A percentile compares a stretch with the other conserved stretches of the same genome.
Conservation (phyloP, 495 filamentous ascomycete genomes). For the Neurospora sp. region DNA sequence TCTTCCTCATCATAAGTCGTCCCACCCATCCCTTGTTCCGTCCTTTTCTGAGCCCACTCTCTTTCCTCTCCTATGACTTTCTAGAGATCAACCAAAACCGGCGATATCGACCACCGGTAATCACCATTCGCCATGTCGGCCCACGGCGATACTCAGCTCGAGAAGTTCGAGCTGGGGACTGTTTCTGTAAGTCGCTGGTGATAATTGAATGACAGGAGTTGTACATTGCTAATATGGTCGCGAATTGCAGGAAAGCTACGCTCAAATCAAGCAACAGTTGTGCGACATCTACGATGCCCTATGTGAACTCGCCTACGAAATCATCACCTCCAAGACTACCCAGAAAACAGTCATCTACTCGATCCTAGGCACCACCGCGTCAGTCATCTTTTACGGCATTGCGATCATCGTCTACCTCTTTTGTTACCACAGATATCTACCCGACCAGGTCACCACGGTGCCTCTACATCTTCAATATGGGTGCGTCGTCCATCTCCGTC, state of each 20-base stretch:
- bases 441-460: slow-evolving; percentile 52
- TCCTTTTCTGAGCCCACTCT: background rate
- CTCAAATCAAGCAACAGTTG: background rate
- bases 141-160: background rate
- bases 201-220: background rate
- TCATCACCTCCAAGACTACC: slow-evolving; percentile 53
- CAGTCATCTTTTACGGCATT: slow-evolving; percentile 48
- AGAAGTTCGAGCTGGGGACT: background rate
- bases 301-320: background rate
- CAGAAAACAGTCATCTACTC: slow-evolving; percentile 62
- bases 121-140: background rate
- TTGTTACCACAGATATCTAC: slow-evolving; percentile 79
- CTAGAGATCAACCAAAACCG: background rate
- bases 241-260: background rate
- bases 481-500: slow-evolving; percentile 24
- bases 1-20: background rate
- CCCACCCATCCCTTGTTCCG: background rate
- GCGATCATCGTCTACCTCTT: slow-evolving; percentile 59
- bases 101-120: background rate
- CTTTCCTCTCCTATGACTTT: background rate
- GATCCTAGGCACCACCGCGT: slow-evolving; percentile 50
- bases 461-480: slow-evolving; percentile 75
- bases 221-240: background rate
- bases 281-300: slow-evolving; percentile 33
- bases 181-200: background rate